Conservation (phyloP, 2,329 filamentous ascomycete species). For the Fusarium sarcochroum region DNA sequence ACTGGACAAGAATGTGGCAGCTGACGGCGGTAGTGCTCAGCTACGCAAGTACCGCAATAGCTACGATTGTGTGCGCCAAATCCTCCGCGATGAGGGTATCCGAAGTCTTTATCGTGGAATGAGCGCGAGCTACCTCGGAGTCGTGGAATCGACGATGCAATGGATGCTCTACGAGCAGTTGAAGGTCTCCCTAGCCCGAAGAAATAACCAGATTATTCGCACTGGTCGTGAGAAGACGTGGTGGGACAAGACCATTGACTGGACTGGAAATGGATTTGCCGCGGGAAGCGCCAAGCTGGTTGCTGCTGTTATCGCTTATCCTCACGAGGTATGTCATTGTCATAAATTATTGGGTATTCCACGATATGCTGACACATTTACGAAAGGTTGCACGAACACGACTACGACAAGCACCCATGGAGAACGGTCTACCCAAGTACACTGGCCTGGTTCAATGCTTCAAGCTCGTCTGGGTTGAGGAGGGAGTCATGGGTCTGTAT, state of each 20-base stretch:
- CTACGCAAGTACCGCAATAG: slow-evolving; percentile 86
- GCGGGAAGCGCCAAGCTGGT: slow-evolving; percentile 89
- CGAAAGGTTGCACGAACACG: slow-evolving; percentile 82
- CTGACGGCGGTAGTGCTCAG: slow-evolving; percentile 66
- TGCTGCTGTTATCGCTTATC: slow-evolving; percentile 88
- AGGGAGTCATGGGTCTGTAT: slow-evolving; percentile 88
- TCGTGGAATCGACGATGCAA: slow-evolving; percentile 90
- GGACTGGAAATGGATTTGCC: slow-evolving; percentile 83
- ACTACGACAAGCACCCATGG: slow-evolving; percentile 85
- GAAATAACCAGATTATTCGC: slow-evolving; percentile 70
- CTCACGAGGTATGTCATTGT: slow-evolving; percentile 80
- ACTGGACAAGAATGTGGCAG: slow-evolving; percentile 86
- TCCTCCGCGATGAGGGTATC: slow-evolving; percentile 84
- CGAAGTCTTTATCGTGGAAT: slow-evolving; percentile 89
- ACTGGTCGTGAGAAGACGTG: slow-evolving; percentile 74
- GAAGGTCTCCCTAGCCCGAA: slow-evolving; percentile 78
- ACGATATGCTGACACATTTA: slow-evolving; percentile 6
- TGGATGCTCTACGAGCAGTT: slow-evolving; percentile 96
- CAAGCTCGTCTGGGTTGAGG: slow-evolving; percentile 87
- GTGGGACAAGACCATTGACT: slow-evolving; percentile 83
- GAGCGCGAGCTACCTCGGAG: slow-evolving; percentile 91
- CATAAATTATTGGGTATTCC: background rate
- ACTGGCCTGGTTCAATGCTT: slow-evolving; percentile 92
- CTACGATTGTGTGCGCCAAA: slow-evolving; percentile 87
- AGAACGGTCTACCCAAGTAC: slow-evolving; percentile 82